Evolutionary conservation across 23 red algal species (phyloP), one percentile per base, ranked within the genome.

Genomic region (Gracilaria domingensis): DNA sequence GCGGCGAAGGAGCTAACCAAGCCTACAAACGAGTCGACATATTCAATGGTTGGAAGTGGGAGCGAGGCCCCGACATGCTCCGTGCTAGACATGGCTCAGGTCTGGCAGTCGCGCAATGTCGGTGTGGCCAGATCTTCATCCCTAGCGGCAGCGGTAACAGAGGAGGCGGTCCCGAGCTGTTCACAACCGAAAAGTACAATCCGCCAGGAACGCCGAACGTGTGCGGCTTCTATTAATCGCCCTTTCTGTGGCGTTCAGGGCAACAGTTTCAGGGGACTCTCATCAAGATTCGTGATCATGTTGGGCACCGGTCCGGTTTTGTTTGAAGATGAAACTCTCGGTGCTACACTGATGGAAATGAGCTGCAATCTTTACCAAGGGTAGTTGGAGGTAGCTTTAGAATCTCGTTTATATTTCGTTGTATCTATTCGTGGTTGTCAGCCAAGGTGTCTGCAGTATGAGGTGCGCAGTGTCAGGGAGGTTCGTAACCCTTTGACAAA

Each of bases 61-160:
- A 51, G 39, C 48, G 50, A 0, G 61, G 36, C 12, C 40, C 77
- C 13, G 35, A 58, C 59, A 75, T 92, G 78, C 25, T 56, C 0
- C 44, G 60, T 8, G 79, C 77, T 2, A 47, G 89, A 53, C 89
- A 80, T 53, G 83, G 82, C 49, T 94, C 92, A 11, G 74, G 92
- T 2, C 44, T 82, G 40, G 92, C 92, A 21, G 66, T 81, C 24
- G 67, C 82, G 17, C 47, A 83, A 24, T 88, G 92, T 45, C 55
- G 57, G 21, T 88, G 83, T 33, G 92, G 83, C 9, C 75, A 88
- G 50, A 82, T 94, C 17, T 94, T 87, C 74, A 82, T 94, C 36
- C 82, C 92, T 13, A 77, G 81, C 29, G 92, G 92, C 4, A 88
- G 75, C 38, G 92, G 83, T 2, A 87, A 72, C 59, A 83, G 66